phyloP scores from a whole-genome alignment of 2,329 filamentous ascomycete genomes.

The Trichoderma sp. region DNA sequence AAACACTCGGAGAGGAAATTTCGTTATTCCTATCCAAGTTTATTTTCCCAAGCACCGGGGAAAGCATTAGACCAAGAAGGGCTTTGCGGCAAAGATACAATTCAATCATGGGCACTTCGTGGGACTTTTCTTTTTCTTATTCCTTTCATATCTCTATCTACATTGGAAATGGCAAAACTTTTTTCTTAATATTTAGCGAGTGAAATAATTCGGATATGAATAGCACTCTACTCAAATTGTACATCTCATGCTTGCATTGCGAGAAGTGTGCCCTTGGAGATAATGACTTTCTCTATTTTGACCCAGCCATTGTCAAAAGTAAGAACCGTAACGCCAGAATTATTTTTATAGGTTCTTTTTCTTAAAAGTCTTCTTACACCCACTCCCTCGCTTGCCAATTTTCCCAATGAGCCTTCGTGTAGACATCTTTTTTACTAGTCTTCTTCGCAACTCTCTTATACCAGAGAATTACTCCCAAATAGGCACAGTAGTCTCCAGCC shows the following conservation, averaged over 20 bases:
- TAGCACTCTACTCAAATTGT: background rate
- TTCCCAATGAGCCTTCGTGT: background rate
- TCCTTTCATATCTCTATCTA: background rate
- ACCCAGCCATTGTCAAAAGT: background rate
- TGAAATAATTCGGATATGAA: background rate
- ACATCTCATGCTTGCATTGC: background rate
- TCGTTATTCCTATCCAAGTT: background rate
- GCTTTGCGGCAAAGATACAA: background rate
- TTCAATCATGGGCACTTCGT: background rate
- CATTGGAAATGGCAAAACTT: background rate
- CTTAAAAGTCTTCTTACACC: background rate
- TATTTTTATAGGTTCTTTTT: background rate
- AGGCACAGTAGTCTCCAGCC: background rate
- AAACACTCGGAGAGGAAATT: background rate
- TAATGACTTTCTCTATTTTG: background rate
- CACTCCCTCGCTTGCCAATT: background rate
- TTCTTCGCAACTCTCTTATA: background rate
- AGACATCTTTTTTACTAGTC: background rate
- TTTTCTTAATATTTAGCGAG: background rate
- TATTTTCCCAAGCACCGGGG: background rate
- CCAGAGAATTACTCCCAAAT: background rate
- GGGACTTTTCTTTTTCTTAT: background rate
- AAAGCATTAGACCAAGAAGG: background rate
- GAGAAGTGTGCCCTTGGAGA: background rate
- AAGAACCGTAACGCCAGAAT: background rate